Percentiles rank a stretch among this genome's conserved stretches.
Evolutionary conservation across 2,329 filamentous ascomycete species (phyloP).

Genomic region (Juglanconis oblonga): DNA sequence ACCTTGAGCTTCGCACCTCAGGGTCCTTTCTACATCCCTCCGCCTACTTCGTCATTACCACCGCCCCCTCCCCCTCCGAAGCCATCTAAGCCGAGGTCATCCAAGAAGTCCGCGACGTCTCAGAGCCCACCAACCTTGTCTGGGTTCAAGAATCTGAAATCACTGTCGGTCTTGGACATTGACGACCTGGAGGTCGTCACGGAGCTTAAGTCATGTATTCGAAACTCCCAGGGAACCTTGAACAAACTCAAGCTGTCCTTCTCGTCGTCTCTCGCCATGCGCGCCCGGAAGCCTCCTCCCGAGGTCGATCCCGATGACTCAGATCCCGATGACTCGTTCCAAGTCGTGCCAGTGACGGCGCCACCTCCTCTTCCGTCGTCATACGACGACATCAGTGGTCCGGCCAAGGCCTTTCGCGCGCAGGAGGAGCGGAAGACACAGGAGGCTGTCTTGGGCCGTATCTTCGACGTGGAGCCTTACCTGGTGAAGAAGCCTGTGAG

Average conservation of each 20-base stretch:
- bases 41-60: conserved; percentile 24
- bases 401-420: conserved; percentile 45
- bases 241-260: conserved; percentile 57
- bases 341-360: conserved; percentile 35
- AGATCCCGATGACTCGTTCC: conserved; percentile 55
- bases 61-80: conserved; percentile 36
- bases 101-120: conserved; percentile 28
- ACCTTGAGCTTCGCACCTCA: conserved; percentile 19
- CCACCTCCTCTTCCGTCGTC: conserved; percentile 21
- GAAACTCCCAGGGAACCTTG: conserved; percentile 52
- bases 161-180: conserved; percentile 56
- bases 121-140: conserved; percentile 53
- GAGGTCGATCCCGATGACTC: conserved; percentile 35
- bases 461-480: conserved; percentile 49
- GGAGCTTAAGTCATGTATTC: conserved; percentile 55
- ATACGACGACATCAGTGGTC: conserved; percentile 37
- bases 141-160: conserved; percentile 54
- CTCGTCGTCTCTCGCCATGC: conserved; percentile 48
- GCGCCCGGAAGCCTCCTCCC: conserved; percentile 41
- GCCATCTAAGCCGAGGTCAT: conserved; percentile 29
- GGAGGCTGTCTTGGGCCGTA: conserved; percentile 49
- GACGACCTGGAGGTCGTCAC: conserved; percentile 53
- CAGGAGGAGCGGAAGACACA: conserved; percentile 54
- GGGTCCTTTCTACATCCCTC: conserved; percentile 24
- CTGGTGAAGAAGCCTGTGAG: conserved; percentile 34